phyloP scores from a whole-genome alignment of 495 filamentous ascomycete genomes.

The Platismatia glauca region DNA sequence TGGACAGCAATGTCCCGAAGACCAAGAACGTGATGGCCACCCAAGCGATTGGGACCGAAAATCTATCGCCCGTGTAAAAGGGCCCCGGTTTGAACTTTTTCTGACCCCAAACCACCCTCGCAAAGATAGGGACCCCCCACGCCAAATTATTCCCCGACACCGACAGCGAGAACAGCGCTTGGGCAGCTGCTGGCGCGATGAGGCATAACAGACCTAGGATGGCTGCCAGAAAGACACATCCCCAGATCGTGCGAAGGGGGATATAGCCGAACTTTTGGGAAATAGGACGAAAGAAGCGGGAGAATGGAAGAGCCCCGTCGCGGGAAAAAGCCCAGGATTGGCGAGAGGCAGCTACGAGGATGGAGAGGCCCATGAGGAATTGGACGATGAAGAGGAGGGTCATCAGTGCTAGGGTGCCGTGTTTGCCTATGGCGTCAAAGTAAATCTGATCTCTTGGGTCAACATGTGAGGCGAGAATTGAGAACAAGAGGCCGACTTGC shows the following conservation, averaged over 20 bases:
- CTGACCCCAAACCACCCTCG: constrained; percentile 53
- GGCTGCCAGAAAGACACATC: constrained; percentile 41
- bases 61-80: constrained; percentile 46
- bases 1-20: constrained; percentile 48
- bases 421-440: constrained; percentile 45
- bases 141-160: constrained; percentile 55
- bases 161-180: constrained; percentile 53
- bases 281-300: constrained; percentile 50
- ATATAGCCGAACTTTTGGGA: constrained; percentile 50
- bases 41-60: constrained; percentile 46
- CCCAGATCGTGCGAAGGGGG: constrained; percentile 54
- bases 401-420: constrained; percentile 48
- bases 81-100: constrained; percentile 54
- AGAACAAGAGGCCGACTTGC: background rate
- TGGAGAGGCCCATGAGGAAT: constrained; percentile 46
- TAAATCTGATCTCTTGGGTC: constrained; percentile 31
- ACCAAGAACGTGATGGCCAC: constrained; percentile 45
- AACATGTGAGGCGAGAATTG: background rate
- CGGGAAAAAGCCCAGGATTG: constrained; percentile 55
- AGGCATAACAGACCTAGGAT: constrained; percentile 52
- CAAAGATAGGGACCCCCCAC: constrained; percentile 55
- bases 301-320: constrained; percentile 54
- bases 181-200: constrained; percentile 49
- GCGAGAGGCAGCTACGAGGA: constrained; percentile 46
- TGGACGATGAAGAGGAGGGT: constrained; percentile 46